phyloP scores from a whole-genome alignment of 139 green algal genomes.

The Tetraselmis striata region DNA sequence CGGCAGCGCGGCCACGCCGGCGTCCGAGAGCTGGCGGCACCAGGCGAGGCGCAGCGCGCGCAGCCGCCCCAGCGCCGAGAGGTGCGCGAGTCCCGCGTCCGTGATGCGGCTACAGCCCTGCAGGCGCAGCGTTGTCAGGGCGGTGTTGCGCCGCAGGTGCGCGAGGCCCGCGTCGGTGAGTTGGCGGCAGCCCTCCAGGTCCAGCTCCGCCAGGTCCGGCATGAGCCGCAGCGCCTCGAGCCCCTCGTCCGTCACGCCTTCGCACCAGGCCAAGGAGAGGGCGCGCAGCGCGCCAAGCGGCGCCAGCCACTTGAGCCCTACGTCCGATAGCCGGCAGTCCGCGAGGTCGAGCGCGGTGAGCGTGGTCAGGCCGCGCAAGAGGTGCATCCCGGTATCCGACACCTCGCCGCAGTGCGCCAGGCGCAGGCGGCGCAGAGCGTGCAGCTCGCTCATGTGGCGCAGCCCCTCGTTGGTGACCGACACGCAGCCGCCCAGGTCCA shows the following conservation, averaged over 20 bases:
- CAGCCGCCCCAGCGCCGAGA: neutral
- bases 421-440: neutral
- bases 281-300: neutral
- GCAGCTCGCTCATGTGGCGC: neutral
- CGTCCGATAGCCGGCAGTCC: neutral
- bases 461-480: neutral
- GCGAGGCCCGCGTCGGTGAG: neutral
- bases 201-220: neutral
- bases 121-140: neutral
- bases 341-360: neutral
- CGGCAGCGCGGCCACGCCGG: neutral
- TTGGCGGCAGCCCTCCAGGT: neutral
- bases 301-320: neutral
- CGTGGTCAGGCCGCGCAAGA: neutral
- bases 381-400: neutral
- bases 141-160: neutral
- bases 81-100: neutral
- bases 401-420: neutral
- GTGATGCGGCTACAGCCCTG: neutral
- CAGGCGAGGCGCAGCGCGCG: neutral
- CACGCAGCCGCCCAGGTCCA: neutral
- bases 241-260: neutral
- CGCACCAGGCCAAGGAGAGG: neutral
- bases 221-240: neutral
- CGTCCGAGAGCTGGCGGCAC: neutral